Percentiles rank a stretch among this genome's conserved stretches.
phyloP scores from a whole-genome alignment of 1,284 basidiomycete genomes.

The Fomitiporia mediterranea region DNA sequence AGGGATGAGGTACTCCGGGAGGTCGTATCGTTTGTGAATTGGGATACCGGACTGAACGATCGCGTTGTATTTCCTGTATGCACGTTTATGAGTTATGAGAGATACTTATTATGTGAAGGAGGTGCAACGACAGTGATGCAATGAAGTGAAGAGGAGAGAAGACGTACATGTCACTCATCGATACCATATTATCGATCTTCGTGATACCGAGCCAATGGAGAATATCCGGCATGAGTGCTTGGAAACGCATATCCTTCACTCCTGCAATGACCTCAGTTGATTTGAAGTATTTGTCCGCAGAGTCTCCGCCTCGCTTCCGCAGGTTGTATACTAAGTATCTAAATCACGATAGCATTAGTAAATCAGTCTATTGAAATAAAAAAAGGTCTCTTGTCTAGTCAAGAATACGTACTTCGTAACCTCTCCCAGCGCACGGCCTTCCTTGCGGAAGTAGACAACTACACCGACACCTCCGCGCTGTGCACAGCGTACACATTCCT shows the following conservation, averaged over 20 bases:
- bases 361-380: background rate
- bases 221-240: conserved; percentile 94
- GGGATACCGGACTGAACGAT: conserved; percentile 86
- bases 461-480: conserved; percentile 90
- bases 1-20: conserved; percentile 85
- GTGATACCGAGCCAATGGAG: conserved; percentile 91
- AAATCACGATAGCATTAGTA: conserved; percentile 1
- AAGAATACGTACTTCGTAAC: conserved; percentile 68
- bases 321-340: conserved; percentile 92
- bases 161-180: conserved; percentile 84
- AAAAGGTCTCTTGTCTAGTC: too few species aligned
- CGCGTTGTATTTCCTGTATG: conserved; percentile 84
- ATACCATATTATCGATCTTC: conserved; percentile 87
- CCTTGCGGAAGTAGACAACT: conserved; percentile 93
- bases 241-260: conserved; percentile 95
- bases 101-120: background rate
- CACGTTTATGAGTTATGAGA: background rate
- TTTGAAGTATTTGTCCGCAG: conserved; percentile 91
- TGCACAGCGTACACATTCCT: conserved; percentile 84
- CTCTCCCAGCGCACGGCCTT: conserved; percentile 89
- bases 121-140: background rate
- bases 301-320: conserved; percentile 90
- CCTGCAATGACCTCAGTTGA: conserved; percentile 91
- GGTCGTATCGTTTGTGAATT: conserved; percentile 78
- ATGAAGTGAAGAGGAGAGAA: background rate